Evolutionary conservation across 345 rosid genomes (phyloP).

Genomic region (Arabidopsis suecica): DNA sequence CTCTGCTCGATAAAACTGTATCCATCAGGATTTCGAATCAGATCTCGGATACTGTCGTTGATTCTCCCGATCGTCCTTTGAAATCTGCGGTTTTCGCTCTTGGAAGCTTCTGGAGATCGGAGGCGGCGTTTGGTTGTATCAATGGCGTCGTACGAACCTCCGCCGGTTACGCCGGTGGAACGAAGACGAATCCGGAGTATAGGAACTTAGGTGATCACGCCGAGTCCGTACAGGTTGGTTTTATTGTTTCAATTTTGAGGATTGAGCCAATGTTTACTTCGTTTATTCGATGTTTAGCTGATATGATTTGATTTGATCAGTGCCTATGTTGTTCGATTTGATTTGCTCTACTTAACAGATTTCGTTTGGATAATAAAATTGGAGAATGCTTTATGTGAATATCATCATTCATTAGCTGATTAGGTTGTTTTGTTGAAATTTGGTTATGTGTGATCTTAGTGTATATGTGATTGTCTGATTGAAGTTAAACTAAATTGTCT

Average conservation of each 20-base stretch:
- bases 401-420: no score
- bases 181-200: slow-evolving; percentile 74
- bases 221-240: slow-evolving; percentile 76
- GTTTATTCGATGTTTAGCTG: background rate
- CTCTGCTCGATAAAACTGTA: slow-evolving; percentile 44
- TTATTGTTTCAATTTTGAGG: background rate
- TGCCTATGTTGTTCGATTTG: slow-evolving; percentile 7
- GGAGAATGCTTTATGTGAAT: no score
- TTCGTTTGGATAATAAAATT: background rate
- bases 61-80: slow-evolving; percentile 49
- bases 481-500: no score
- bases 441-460: no score
- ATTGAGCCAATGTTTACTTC: background rate
- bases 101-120: slow-evolving; percentile 98
- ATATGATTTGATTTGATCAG: slow-evolving; percentile 2
- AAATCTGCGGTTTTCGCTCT: slow-evolving; percentile 80
- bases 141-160: slow-evolving; percentile 81
- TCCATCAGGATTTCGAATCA: slow-evolving; percentile 66
- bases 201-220: slow-evolving; percentile 87
- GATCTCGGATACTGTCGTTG: slow-evolving; percentile 48
- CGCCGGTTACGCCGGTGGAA: slow-evolving; percentile 78
- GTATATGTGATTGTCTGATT: no score
- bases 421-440: no score
- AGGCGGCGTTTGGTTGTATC: slow-evolving; percentile 87
- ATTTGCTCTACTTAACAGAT: background rate